Evolutionary conservation across 352 stramenopile species (phyloP).

Genomic region (Blastocystis sp.): DNA sequence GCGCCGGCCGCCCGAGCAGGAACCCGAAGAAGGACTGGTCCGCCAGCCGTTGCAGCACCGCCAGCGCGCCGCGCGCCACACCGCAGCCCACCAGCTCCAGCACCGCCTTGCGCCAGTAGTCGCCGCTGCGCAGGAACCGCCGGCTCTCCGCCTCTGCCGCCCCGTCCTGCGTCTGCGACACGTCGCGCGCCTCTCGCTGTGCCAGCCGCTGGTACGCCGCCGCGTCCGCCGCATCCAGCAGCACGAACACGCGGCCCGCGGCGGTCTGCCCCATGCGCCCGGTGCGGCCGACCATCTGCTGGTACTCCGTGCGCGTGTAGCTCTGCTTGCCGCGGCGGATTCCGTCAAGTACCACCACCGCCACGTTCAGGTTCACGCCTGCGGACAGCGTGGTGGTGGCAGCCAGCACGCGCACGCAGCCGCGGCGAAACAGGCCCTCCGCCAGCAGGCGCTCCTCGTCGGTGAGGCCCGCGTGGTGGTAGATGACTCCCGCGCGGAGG

Average conservation of each 20-base stretch:
- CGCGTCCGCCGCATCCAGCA: not conserved
- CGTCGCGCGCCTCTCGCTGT: not conserved
- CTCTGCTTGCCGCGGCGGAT: not conserved
- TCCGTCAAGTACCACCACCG: not conserved
- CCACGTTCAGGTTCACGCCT: conserved; percentile 51
- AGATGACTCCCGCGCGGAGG: not conserved
- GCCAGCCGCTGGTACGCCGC: not conserved
- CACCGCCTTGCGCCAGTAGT: not conserved
- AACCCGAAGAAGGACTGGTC: not conserved
- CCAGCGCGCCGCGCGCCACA: not conserved
- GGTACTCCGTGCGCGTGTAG: conserved; percentile 12
- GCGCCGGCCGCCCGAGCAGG: not conserved
- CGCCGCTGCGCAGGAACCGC: not conserved
- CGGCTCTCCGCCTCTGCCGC: not conserved
- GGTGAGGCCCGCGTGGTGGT: conserved; percentile 45
- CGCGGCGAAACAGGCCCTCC: conserved; percentile 20
- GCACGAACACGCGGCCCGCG: not conserved
- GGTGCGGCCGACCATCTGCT: conserved; percentile 43
- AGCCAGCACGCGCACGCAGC: conserved; percentile 15
- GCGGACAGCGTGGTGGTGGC: conserved; percentile 39
- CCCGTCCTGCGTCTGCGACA: not conserved
- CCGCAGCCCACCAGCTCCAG: conserved; percentile 2
- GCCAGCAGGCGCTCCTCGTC: not conserved
- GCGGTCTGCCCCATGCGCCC: conserved; percentile 41
- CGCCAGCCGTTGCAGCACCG: not conserved